These are phyloP conservation scores for Sarcomyxa edulis DNA, from an alignment of 768 basidiomycete species.

Conservation along the genomic window DNA sequence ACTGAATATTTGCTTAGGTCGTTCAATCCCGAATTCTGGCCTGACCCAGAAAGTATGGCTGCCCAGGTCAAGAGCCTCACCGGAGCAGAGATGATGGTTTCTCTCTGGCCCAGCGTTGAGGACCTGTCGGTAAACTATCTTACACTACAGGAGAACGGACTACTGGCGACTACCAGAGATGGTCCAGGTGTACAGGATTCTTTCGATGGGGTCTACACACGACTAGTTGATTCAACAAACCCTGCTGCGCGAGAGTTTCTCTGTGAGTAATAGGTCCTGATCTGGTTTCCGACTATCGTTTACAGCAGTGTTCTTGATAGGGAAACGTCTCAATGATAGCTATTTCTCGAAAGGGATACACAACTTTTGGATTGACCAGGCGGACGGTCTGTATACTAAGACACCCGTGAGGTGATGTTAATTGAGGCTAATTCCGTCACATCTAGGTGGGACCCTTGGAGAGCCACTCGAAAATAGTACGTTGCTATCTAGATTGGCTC, in stretches of 20 bases:
- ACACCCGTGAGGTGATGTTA: no score
- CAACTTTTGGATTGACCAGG: conserved; percentile 34
- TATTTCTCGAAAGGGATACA: conserved; percentile 31
- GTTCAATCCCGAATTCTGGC: conserved; percentile 28
- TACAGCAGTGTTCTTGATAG: no score
- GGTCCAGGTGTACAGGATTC: conserved; percentile 29
- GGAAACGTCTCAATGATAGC: conserved; percentile 28
- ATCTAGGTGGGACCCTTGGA: conserved; percentile 26
- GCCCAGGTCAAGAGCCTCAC: conserved; percentile 26
- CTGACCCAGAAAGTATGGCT: conserved; percentile 27
- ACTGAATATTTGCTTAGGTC: conserved; percentile 17
- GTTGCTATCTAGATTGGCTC: background rate
- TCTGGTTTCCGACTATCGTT: background rate
- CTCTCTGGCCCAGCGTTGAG: conserved; percentile 32
- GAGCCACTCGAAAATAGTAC: conserved; percentile 29
- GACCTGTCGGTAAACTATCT: conserved; percentile 29
- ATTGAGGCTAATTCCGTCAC: background rate
- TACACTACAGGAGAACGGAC: conserved; percentile 22
- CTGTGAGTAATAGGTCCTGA: conserved; percentile 14
- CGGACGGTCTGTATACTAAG: conserved; percentile 20
- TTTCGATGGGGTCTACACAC: conserved; percentile 29
- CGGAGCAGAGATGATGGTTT: conserved; percentile 34
- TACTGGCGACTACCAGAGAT: conserved; percentile 28
- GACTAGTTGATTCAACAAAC: conserved; percentile 30
- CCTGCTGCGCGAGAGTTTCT: conserved; percentile 30